Conservation (phyloP, 352 stramenopile species). For the Phytophthora cajani region DNA sequence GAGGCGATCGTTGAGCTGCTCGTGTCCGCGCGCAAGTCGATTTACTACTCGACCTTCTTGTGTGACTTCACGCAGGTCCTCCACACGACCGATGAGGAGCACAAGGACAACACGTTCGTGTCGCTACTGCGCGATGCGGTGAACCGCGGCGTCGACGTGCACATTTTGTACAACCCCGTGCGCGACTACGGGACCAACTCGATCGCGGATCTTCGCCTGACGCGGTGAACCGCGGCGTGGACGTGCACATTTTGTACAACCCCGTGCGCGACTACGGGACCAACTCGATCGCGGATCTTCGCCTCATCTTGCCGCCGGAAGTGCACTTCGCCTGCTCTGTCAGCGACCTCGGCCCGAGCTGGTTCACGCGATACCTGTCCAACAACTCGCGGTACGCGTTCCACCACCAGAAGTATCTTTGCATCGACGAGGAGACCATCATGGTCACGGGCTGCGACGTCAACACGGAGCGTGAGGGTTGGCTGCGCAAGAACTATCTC, state of each 20-base stretch:
- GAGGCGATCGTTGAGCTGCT: slow-evolving; percentile 64
- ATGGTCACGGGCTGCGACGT: slow-evolving; percentile 86
- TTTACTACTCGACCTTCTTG: slow-evolving; percentile 86
- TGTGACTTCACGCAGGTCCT: slow-evolving; percentile 79
- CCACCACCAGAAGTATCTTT: slow-evolving; percentile 86
- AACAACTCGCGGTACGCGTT: slow-evolving; percentile 88
- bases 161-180: slow-evolving; percentile 79
- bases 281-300: slow-evolving; percentile 54
- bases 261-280: slow-evolving; percentile 79
- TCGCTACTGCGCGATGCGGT: slow-evolving; percentile 66
- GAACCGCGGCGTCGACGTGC: slow-evolving; percentile 64
- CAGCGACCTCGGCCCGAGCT: slow-evolving; percentile 67
- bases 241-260: slow-evolving; percentile 80
- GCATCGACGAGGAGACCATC: slow-evolving; percentile 59
- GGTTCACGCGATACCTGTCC: slow-evolving; percentile 55
- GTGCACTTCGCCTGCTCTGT: slow-evolving; percentile 67
- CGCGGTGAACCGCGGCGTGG: slow-evolving; percentile 64
- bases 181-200: slow-evolving; percentile 78
- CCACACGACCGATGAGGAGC: slow-evolving; percentile 30
- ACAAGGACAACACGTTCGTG: slow-evolving; percentile 59
- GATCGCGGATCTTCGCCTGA: slow-evolving; percentile 51
- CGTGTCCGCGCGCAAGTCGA: slow-evolving; percentile 54
- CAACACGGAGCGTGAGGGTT: slow-evolving; percentile 74
- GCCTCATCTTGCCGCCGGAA: slow-evolving; percentile 49
- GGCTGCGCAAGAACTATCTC: slow-evolving; percentile 61